Base-by-base conservation (phyloP, 805 yeast genomes). In the Cyberlindnera veronae region DNA sequence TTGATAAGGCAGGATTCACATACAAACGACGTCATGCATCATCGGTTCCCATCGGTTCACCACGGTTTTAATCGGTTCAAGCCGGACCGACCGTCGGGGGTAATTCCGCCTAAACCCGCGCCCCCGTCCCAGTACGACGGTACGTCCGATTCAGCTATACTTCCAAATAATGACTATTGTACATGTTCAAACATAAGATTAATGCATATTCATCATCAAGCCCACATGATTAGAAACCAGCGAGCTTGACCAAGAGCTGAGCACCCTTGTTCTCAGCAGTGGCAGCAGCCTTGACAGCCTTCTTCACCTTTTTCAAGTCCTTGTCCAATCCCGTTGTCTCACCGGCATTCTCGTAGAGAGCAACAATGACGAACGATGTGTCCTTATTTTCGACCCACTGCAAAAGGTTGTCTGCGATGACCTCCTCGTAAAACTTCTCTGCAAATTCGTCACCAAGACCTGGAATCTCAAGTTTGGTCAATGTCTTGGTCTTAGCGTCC, bases 351-450 rank as follows among this genome's bases (percentile, higher is more conserved):
- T 91, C 97, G 51, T 71, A 74, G n/a, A 88, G 64, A 1, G 95
- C 77, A 36, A 87, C 90, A 39, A 90, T 69, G 14, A 87, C 85
- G 58, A 91, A 91, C 14, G 95, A 78, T 29, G 93, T 86, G 41
- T 72, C 72, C 31, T 77, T 74, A 29, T 73, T 69, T 46, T 76
- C 76, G 32, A 83, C 74, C 97, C 97, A 91, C 42, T 66, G 69
- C 27, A 64, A 65, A 27, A 86, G 63, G 21, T 39, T 34, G 11
- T 44, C 71, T 45, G 72, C 70, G 14, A 83, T 74, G 26, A 80
- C 76, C 36, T 73, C 74, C 13, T 67, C 72, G 34, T 72, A 71
- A 41, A 78, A 69, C 47, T 64, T 72, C 15, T 54, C 55, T 7
- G 90, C 87, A 62, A 83, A 83, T 17, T 71, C 75, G 13, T 66